These are phyloP conservation scores for Hsuehochloa calcarea DNA, from an alignment of 176 grass and related monocot genomes.

Conservation along the genomic window DNA sequence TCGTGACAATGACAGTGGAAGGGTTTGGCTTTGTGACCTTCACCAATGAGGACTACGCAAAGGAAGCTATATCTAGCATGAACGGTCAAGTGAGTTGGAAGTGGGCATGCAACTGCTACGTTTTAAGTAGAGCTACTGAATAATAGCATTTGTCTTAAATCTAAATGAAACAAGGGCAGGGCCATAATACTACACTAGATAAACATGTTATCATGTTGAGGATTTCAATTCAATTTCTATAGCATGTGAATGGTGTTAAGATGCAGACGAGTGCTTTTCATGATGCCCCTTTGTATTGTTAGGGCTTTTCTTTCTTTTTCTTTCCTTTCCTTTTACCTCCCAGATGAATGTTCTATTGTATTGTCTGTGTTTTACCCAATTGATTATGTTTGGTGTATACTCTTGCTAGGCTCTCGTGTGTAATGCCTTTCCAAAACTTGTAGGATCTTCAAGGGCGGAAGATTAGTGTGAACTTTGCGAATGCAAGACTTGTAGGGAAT, in stretches of 20 bases:
- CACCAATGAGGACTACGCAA: constrained; percentile 27
- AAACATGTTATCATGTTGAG: neutral
- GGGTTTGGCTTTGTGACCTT: constrained; percentile 82
- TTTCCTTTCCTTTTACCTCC: neutral
- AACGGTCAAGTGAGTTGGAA: constrained; percentile 60
- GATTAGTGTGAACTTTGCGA: constrained; percentile 63
- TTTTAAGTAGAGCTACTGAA: neutral
- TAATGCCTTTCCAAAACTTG: neutral
- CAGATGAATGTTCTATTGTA: neutral
- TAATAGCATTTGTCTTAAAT: too few species aligned
- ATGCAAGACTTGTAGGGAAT: constrained; percentile 40
- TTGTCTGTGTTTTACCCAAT: neutral
- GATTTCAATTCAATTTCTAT: neutral
- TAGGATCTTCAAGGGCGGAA: constrained; percentile 62
- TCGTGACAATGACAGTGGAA: constrained; percentile 56
- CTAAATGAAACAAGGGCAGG: neutral
- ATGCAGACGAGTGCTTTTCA: neutral
- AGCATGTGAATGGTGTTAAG: neutral
- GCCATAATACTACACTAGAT: neutral
- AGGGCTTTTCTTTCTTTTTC: neutral
- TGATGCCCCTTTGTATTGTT: neutral
- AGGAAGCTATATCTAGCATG: constrained; percentile 48
- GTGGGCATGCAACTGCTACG: neutral
- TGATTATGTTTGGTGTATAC: neutral
- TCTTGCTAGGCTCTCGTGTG: neutral